Evolutionary conservation across 2,329 filamentous ascomycete genomes (phyloP), one percentile per base, ranked within the genome.

Genomic region (Pseudocercospora musae): DNA sequence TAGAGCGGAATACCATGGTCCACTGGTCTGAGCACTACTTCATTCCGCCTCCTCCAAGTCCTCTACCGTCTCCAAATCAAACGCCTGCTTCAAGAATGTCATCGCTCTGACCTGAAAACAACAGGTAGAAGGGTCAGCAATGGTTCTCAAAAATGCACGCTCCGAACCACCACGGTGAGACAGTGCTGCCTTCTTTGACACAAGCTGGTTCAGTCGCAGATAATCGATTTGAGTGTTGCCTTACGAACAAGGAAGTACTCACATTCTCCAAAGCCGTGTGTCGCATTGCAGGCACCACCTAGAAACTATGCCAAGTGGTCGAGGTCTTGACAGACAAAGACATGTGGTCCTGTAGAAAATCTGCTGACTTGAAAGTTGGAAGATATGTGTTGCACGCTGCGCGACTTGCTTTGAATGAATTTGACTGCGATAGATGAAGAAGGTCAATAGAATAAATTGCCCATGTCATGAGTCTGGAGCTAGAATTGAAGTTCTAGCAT

Each of bases 1-100:
- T 3, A 68, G 75, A 62, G 78, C 74, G 6, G 79, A 82, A 72
- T 81, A 73, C 68, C 69, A 71, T 59, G 80, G 80, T 1, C 72
- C 80, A n/a, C 60, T 81, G 49, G 69, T 74, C 21, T 72, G 65
- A 70, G 15, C 7, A 52, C 4, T 13, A 40, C 37, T 18, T 13
- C 5, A 40, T 33, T 11, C 11, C 5, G 11, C 31, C 31, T 33
- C 31, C 31, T 33, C 10, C 27, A 48, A 23, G 18, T 44, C 40
- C 3, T 46, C 42, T 13, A 15, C 31, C 10, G 11, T 33, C 37
- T 40, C 37, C 15, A 40, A n/a, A n/a, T 18, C n/a, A 5, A 40
- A 40, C 15, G 37, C 37, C n/a, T 40, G 15, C 37, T 18, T 18
- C 37, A 40, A n/a, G 37, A 40, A 40, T 4, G 37, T 40, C 37